phyloP scores from a whole-genome alignment of 441 rosid genomes.

The Erodium moschatum region DNA sequence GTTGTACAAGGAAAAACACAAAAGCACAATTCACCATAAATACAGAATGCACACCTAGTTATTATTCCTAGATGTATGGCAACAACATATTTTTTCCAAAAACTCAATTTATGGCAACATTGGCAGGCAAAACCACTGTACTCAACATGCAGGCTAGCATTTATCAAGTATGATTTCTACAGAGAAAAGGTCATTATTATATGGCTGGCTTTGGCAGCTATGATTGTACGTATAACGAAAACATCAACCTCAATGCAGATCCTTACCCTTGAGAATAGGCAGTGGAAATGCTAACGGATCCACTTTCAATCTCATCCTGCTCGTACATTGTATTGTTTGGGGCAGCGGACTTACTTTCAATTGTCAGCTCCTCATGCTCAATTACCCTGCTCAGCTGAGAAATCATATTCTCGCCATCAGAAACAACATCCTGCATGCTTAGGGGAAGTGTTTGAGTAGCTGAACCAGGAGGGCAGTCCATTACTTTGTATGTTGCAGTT shows the following conservation, averaged over 20 bases:
- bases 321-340: conserved; percentile 30
- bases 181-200: background rate
- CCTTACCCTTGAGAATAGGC: conserved; percentile 51
- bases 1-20: background rate
- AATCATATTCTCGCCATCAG: conserved; percentile 37
- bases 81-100: background rate
- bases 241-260: conserved; percentile 6
- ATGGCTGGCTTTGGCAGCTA: conserved; percentile 5
- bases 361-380: conserved; percentile 18
- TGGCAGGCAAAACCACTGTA: background rate
- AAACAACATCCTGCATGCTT: conserved; percentile 33
- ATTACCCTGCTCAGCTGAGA: conserved; percentile 32
- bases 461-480: conserved; percentile 25
- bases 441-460: conserved; percentile 26
- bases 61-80: background rate
- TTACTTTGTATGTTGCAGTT: conserved; percentile 21
- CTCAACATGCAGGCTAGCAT: background rate
- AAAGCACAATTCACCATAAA: background rate
- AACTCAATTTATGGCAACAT: background rate
- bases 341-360: conserved; percentile 25
- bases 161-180: background rate
- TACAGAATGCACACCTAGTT: background rate
- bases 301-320: conserved; percentile 25
- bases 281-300: conserved; percentile 32
- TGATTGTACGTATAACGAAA: background rate